Evolutionary conservation across 371 early-diverging fungal genomes (phyloP).

Genomic region (Mortierella sp.): DNA sequence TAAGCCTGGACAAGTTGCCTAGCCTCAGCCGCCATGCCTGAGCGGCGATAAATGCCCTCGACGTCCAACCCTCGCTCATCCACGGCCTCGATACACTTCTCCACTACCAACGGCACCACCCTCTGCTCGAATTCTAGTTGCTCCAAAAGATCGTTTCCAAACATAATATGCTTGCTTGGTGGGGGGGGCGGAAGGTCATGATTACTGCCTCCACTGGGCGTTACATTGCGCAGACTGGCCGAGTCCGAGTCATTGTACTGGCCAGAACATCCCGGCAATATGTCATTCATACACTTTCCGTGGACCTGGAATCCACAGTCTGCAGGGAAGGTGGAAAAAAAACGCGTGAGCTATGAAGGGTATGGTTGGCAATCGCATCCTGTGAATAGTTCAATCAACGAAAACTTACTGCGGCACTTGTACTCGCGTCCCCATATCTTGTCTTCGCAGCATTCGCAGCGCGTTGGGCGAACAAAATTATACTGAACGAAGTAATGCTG

Average conservation of each 20-base stretch:
- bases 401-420: constrained; percentile 75
- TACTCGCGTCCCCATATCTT: constrained; percentile 83
- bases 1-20: constrained; percentile 62
- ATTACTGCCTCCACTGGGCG: constrained; percentile 25
- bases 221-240: constrained; percentile 26
- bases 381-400: too few species aligned
- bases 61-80: constrained; percentile 76
- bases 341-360: too few species aligned
- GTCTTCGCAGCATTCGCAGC: constrained; percentile 87
- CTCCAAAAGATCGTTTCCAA: constrained; percentile 67
- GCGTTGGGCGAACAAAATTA: constrained; percentile 73
- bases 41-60: constrained; percentile 95
- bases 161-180: constrained; percentile 58
- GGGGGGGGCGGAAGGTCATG: constrained; percentile 29
- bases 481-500: constrained; percentile 73
- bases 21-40: constrained; percentile 90
- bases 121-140: constrained; percentile 65
- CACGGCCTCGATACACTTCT: constrained; percentile 81
- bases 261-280: constrained; percentile 31
- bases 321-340: constrained; percentile 4
- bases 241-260: constrained; percentile 31
- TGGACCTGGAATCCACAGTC: constrained; percentile 73
- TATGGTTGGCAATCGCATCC: too few species aligned
- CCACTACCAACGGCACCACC: constrained; percentile 79
- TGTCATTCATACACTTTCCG: constrained; percentile 61